A percentile compares a stretch with the other conserved stretches of the same genome.
These are phyloP conservation scores for Starmerella kuoi DNA, from an alignment of 805 yeast genomes.

Conservation along the genomic window DNA sequence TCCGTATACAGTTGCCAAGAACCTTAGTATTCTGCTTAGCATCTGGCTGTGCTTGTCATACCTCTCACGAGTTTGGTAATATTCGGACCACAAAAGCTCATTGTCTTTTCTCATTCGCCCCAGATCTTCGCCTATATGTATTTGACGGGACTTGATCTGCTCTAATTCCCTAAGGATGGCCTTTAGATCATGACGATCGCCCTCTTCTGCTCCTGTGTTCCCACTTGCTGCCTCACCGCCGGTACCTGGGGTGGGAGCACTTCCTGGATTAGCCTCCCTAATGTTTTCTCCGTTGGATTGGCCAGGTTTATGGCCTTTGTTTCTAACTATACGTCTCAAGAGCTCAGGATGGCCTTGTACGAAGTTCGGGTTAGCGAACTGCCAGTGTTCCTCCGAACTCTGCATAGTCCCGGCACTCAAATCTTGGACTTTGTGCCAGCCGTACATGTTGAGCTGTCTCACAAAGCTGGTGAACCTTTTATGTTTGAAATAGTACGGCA, in stretches of 20 bases:
- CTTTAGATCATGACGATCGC: slow-evolving; percentile 36
- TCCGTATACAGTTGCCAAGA: slow-evolving; percentile 73
- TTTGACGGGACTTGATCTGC: slow-evolving; percentile 61
- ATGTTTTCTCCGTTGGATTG: slow-evolving; percentile 16
- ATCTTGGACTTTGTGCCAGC: slow-evolving; percentile 98
- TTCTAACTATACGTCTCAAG: slow-evolving; percentile 73
- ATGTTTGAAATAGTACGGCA: slow-evolving; percentile 91
- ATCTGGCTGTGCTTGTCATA: slow-evolving; percentile 79
- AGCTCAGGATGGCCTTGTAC: slow-evolving; percentile 68
- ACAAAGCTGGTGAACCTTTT: slow-evolving; percentile 92
- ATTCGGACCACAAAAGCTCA: slow-evolving; percentile 83
- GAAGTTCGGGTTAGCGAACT: slow-evolving; percentile 76
- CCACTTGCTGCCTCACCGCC: background rate
- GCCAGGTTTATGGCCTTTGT: slow-evolving; percentile 38
- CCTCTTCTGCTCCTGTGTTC: slow-evolving; percentile 27
- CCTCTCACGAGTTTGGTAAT: slow-evolving; percentile 68
- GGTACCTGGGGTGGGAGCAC: background rate
- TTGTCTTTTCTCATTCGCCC: slow-evolving; percentile 76
- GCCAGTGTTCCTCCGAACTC: slow-evolving; percentile 66
- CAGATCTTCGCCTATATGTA: slow-evolving; percentile 71
- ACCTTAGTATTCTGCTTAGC: slow-evolving; percentile 72
- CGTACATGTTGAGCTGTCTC: slow-evolving; percentile 94
- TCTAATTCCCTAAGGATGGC: slow-evolving; percentile 60
- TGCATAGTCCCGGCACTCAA: slow-evolving; percentile 50
- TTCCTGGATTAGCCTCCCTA: background rate